Evolutionary conservation across 352 stramenopile species (phyloP).

Genomic region (Phytopythium montanum): DNA sequence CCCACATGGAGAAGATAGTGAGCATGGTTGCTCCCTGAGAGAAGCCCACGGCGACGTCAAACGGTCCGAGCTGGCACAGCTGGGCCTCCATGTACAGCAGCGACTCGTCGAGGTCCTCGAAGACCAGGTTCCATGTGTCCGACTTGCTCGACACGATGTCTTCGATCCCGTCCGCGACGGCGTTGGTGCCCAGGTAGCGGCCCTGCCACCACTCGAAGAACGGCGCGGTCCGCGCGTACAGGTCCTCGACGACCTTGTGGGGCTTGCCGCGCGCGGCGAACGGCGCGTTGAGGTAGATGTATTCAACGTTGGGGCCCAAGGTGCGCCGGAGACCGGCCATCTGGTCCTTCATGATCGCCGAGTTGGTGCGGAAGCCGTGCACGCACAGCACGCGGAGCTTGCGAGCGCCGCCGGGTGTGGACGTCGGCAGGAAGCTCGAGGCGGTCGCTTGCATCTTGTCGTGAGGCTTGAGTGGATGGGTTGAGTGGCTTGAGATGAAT

Average conservation of each 20-base stretch:
- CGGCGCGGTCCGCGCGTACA: slow-evolving; percentile 23
- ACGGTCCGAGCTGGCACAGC: slow-evolving; percentile 30
- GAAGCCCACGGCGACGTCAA: slow-evolving; percentile 54
- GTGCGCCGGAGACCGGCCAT: slow-evolving; percentile 29
- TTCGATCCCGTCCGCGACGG: slow-evolving; percentile 14
- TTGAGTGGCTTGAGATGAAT: background rate
- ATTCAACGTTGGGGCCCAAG: slow-evolving; percentile 38
- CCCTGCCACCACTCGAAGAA: slow-evolving; percentile 51
- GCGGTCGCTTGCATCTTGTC: slow-evolving; percentile 1
- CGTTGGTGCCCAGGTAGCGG: slow-evolving; percentile 20
- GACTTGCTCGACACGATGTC: slow-evolving; percentile 14
- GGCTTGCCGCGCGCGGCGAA: slow-evolving; percentile 18
- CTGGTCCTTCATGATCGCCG: slow-evolving; percentile 47
- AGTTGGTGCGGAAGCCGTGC: slow-evolving; percentile 51
- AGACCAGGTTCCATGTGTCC: slow-evolving; percentile 22
- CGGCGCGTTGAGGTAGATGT: slow-evolving; percentile 41
- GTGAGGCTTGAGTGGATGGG: background rate
- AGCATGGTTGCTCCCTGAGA: slow-evolving; percentile 52
- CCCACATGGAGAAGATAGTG: slow-evolving; percentile 34
- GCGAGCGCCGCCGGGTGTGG: slow-evolving; percentile 14
- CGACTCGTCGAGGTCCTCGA: slow-evolving; percentile 30
- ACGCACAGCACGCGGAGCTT: slow-evolving; percentile 43
- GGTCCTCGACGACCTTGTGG: slow-evolving; percentile 20
- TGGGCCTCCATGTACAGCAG: slow-evolving; percentile 38
- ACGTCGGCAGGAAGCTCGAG: background rate